These are phyloP conservation scores for Emmonsiellopsis sp. DNA, from an alignment of 2,329 filamentous ascomycete species.

Conservation along the genomic window DNA sequence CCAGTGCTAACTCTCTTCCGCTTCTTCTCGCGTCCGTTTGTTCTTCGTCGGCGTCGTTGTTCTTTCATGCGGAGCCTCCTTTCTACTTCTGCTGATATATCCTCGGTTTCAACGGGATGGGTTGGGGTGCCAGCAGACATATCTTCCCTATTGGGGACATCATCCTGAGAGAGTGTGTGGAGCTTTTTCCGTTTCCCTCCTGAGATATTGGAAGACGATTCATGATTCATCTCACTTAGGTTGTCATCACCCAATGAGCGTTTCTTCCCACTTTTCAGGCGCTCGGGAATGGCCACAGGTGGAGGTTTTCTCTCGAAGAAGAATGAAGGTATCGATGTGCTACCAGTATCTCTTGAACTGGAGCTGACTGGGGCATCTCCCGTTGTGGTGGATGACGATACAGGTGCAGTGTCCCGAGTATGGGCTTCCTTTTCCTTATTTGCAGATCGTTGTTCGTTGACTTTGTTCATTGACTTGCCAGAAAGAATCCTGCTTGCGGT, in stretches of 20 bases:
- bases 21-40: slow-evolving; percentile 28
- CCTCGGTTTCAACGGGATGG: slow-evolving; percentile 26
- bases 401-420: not conserved
- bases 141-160: not conserved
- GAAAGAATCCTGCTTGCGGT: slow-evolving; percentile 7
- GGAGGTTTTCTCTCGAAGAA: slow-evolving; percentile 13
- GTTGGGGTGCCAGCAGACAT: not conserved
- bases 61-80: slow-evolving; percentile 35
- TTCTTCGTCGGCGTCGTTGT: slow-evolving; percentile 23
- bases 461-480: slow-evolving; percentile 5
- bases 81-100: slow-evolving; percentile 38
- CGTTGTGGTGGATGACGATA: not conserved
- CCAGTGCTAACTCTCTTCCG: slow-evolving; percentile 30
- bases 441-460: slow-evolving; percentile 8
- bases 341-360: not conserved
- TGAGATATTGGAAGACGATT: not conserved
- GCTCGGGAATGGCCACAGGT: slow-evolving; percentile 8
- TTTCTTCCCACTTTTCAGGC: slow-evolving; percentile 13
- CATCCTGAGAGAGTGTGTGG: not conserved
- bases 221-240: slow-evolving; percentile 4
- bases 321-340: slow-evolving; percentile 6
- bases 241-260: slow-evolving; percentile 12
- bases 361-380: not conserved
- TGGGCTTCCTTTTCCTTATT: not conserved
- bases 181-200: slow-evolving; percentile 17